A percentile compares a stretch with the other conserved stretches of the same genome.
These are phyloP conservation scores for Rubroboletus pulcherrimus DNA, from an alignment of 768 basidiomycete species.

Conservation along the genomic window DNA sequence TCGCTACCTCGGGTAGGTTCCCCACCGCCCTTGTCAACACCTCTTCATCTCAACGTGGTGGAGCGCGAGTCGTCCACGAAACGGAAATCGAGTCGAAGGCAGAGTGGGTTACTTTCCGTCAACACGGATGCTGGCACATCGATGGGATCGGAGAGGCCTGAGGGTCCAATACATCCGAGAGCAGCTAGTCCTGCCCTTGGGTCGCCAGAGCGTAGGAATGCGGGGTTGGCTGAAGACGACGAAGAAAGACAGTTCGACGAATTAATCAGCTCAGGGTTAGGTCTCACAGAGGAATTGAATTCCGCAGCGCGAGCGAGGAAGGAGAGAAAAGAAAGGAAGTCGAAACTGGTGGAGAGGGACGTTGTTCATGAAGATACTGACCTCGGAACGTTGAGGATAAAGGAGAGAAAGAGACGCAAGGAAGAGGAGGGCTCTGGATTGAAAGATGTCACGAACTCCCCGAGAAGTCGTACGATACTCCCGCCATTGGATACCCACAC, in stretches of 20 bases:
- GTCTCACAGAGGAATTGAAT: slow-evolving; percentile 16
- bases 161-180: slow-evolving; percentile 44
- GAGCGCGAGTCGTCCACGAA: slow-evolving; percentile 31
- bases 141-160: slow-evolving; percentile 25
- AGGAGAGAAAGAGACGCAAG: slow-evolving; percentile 41
- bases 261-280: slow-evolving; percentile 16
- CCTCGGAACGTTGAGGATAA: slow-evolving; percentile 25
- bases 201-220: slow-evolving; percentile 52
- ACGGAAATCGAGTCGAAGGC: slow-evolving; percentile 31
- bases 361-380: slow-evolving; percentile 21
- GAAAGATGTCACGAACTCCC: slow-evolving; percentile 65
- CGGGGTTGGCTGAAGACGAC: slow-evolving; percentile 53
- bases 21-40: slow-evolving; percentile 35
- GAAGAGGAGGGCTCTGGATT: slow-evolving; percentile 38
- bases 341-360: slow-evolving; percentile 19
- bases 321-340: slow-evolving; percentile 38
- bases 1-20: slow-evolving; percentile 43
- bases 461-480: slow-evolving; percentile 35
- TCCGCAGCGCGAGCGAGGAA: slow-evolving; percentile 34
- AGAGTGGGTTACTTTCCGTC: slow-evolving; percentile 55
- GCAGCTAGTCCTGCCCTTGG: slow-evolving; percentile 68
- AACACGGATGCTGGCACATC: slow-evolving; percentile 28
- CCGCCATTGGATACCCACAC: slow-evolving; percentile 35
- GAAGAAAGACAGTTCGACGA: slow-evolving; percentile 46
- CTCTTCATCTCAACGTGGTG: slow-evolving; percentile 34